Evolutionary conservation across 169 alveolate species (phyloP).

Genomic region (Eimeria maxima): DNA sequence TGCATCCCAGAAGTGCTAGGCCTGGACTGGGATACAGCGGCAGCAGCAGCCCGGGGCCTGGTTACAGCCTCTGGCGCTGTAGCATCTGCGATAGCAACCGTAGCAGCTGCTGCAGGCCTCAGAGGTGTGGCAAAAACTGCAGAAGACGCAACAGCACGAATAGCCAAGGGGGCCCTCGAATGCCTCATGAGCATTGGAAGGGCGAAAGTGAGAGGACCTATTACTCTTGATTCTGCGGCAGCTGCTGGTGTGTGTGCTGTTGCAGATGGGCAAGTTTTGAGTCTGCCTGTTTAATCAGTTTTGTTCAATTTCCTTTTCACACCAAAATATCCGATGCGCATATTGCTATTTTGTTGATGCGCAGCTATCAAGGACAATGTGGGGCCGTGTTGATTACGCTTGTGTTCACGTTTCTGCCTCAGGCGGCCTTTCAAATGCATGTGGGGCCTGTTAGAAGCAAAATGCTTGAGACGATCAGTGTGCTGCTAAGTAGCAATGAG

Average conservation of each 20-base stretch:
- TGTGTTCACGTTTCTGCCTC: not conserved
- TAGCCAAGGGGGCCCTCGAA: conserved; percentile 32
- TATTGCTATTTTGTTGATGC: not conserved
- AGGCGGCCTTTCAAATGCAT: conserved; percentile 21
- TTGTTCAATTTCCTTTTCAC: not conserved
- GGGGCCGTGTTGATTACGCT: not conserved
- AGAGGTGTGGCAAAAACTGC: not conserved
- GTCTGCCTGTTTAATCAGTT: not conserved
- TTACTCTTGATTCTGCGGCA: not conserved
- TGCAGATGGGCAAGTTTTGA: not conserved
- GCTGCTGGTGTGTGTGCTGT: not conserved
- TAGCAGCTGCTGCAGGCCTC: conserved; percentile 3
- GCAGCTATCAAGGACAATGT: not conserved
- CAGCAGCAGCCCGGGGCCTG: conserved; percentile 57
- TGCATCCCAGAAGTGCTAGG: conserved; percentile 84
- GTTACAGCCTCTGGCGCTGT: conserved; percentile 28
- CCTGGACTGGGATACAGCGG: conserved; percentile 80
- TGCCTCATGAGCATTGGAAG: conserved; percentile 27
- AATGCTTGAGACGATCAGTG: conserved; percentile 50
- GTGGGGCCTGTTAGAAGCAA: conserved; percentile 26
- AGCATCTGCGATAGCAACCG: conserved; percentile 27
- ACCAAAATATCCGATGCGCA: not conserved
- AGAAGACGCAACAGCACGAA: conserved; percentile 2
- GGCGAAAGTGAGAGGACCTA: conserved; percentile 6
- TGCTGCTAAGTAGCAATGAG: conserved; percentile 54